Percentiles rank a stretch among this genome's conserved stretches.
Conservation (phyloP, 208 protist species). For the Crithidia acanthocephali region DNA sequence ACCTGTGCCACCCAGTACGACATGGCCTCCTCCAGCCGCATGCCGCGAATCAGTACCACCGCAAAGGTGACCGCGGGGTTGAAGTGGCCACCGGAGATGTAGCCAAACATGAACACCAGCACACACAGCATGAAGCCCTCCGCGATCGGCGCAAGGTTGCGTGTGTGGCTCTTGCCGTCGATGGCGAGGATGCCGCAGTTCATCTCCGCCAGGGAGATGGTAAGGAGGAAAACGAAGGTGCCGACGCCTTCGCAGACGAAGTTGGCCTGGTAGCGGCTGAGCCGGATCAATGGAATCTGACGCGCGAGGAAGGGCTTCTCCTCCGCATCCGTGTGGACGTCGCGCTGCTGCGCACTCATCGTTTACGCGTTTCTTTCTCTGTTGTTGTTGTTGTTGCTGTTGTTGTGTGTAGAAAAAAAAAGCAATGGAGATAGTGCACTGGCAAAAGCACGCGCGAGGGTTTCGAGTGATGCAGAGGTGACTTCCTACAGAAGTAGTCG, state of each 20-base stretch:
- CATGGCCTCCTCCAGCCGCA: conserved; percentile 77
- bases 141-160: conserved; percentile 82
- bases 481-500: no score
- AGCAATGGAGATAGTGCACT: no score
- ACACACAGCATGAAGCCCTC: conserved; percentile 81
- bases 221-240: conserved; percentile 79
- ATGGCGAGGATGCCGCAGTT: conserved; percentile 71
- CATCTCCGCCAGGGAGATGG: conserved; percentile 77
- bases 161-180: conserved; percentile 62
- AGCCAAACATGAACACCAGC: conserved; percentile 86
- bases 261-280: conserved; percentile 65
- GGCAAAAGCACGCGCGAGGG: no score
- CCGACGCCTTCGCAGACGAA: conserved; percentile 75
- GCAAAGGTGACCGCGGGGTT: conserved; percentile 84
- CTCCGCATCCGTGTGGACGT: conserved; percentile 15
- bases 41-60: conserved; percentile 62
- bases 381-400: no score
- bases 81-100: conserved; percentile 86
- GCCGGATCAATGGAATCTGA: conserved; percentile 52
- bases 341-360: conserved; percentile 29
- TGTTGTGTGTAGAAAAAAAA: no score
- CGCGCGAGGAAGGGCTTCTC: conserved; percentile 54
- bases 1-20: conserved; percentile 85
- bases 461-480: no score
- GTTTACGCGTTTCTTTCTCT: background rate